Evolutionary conservation across 2,329 filamentous ascomycete species (phyloP).

Genomic region (Fusarium sp.): DNA sequence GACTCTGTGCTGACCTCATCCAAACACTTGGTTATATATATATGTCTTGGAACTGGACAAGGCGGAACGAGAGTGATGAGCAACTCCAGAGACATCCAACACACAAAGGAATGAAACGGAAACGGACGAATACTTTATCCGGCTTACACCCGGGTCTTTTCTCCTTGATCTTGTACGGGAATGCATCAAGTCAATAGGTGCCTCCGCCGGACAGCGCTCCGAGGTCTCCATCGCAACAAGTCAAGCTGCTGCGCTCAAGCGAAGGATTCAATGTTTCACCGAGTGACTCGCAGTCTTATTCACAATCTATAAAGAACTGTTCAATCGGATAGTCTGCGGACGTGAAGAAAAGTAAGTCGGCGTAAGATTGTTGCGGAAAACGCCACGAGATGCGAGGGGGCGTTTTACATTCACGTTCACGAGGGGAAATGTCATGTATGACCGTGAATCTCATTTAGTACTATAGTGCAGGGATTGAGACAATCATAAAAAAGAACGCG

Average conservation of each 20-base stretch:
- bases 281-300: background rate
- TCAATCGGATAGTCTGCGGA: constrained; percentile 11
- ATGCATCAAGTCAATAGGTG: no score
- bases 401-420: background rate
- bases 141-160: no score
- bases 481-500: constrained; percentile 18
- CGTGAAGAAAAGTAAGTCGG: constrained; percentile 18
- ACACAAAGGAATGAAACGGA: no score
- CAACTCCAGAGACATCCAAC: no score
- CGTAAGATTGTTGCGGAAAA: constrained; percentile 6
- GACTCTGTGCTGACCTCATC: no score
- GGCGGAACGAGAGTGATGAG: no score
- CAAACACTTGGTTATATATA: no score
- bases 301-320: constrained; percentile 1
- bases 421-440: constrained; percentile 12
- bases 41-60: no score
- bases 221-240: no score
- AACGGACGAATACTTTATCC: no score
- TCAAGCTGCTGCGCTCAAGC: background rate
- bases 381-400: constrained; percentile 17
- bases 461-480: background rate
- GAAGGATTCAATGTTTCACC: background rate
- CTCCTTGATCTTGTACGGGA: no score
- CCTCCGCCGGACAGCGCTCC: no score
- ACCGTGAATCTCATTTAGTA: constrained; percentile 19